Base-by-base conservation (phyloP, 192 early-diverging fungal genomes). In the Rhizoclosmatium sp. region DNA sequence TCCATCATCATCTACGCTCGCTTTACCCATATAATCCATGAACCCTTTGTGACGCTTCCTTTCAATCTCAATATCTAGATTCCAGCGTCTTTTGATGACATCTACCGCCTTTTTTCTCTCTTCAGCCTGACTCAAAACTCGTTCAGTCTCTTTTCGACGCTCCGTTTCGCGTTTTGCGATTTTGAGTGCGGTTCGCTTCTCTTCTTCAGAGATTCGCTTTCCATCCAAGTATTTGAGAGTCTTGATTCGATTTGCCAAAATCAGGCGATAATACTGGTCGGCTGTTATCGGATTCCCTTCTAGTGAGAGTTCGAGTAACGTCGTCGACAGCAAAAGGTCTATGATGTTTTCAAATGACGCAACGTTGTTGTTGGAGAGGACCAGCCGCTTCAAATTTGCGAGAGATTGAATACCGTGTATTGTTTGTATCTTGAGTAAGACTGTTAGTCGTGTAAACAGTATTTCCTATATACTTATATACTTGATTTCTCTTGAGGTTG, bases 401-500 rank as follows among this genome's bases (percentile, higher is more conserved):
- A 85, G 76, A 4, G 70, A 60, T 4, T 54, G 16, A 85, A 59
- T n/a, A 40, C 31, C 41, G 65, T 45, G n/a, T 85, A 76, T 72
- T 81, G 74, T 59, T 23, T 45, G 49, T 73, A 9, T 65, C 14
- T 75, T 65, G 31, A 31, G 31, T 31, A 31, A 4, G 70, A 60
- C 7, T 54, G 16, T 83, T 65, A 9, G 47, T 19, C 41, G 59
- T 45, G n/a, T 83, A 76, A 71, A 78, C 68, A 46, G 0, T 45
- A 3, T 73, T 2, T 65, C 14, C 46, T 65, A 21, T 42, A 16
- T 42, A 16, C 2, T 45, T 47, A 3, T 4, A 0, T 67, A 88
- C 87, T 78, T 88, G 69, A 64, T 89, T 89, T 16, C 81, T 71
- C 59, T 80, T 82, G 31, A 89, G 23, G 78, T 89, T 89, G 39